phyloP scores from a whole-genome alignment of 768 basidiomycete genomes.

The Psilocybe sp. region DNA sequence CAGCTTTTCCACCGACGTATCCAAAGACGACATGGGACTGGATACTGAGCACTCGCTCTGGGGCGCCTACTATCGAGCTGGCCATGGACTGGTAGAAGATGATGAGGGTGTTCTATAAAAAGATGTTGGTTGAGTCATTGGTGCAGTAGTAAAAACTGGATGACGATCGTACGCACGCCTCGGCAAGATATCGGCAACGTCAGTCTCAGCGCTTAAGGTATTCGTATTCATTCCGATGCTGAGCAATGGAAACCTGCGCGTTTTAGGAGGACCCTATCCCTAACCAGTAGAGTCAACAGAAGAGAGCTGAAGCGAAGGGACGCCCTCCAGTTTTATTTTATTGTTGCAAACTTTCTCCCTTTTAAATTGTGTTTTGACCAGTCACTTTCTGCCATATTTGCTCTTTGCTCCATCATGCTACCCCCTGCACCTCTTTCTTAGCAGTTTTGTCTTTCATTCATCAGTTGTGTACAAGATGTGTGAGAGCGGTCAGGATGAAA shows the following conservation, averaged over 20 bases:
- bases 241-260: too few relatives aligned
- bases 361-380: background rate
- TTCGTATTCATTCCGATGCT: too few relatives aligned
- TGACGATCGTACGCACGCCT: background rate
- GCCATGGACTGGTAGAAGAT: background rate
- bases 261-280: too few relatives aligned
- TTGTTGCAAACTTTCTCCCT: background rate
- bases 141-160: constrained; percentile 8
- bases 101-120: background rate
- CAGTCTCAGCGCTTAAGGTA: too few relatives aligned
- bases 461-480: too few relatives aligned
- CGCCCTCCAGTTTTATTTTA: too few relatives aligned
- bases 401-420: background rate
- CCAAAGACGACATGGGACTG: constrained; percentile 94
- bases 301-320: too few relatives aligned
- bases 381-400: constrained; percentile 4
- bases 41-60: constrained; percentile 75
- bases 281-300: too few relatives aligned
- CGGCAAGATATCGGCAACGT: too few relatives aligned
- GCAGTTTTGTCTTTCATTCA: too few relatives aligned
- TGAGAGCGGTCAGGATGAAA: too few relatives aligned
- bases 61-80: constrained; percentile 3
- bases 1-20: constrained; percentile 87
- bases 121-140: constrained; percentile 3
- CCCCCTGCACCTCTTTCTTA: too few relatives aligned